Evolutionary conservation across 1,284 basidiomycete genomes (phyloP).

Genomic region (Fomitopsis schrenkii): DNA sequence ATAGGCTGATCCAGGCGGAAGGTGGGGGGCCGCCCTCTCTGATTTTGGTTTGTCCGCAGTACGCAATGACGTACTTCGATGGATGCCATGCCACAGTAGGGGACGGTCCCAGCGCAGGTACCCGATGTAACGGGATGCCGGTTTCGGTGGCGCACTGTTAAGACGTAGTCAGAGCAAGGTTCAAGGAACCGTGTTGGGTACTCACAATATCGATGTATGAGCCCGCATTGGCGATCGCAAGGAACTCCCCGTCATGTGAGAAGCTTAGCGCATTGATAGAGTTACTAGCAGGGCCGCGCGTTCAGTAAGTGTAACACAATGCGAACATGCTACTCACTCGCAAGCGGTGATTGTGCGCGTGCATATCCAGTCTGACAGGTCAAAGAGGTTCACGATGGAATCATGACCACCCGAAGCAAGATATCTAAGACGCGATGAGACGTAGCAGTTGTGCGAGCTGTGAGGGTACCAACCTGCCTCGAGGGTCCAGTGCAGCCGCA

Average conservation of each 20-base stretch:
- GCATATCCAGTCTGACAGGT: constrained; percentile 73
- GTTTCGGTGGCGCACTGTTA: constrained; percentile 72
- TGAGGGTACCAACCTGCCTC: constrained; percentile 45
- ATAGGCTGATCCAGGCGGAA: constrained; percentile 64
- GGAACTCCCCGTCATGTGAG: constrained; percentile 75
- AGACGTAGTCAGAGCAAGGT: neutral
- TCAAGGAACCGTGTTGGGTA: neutral
- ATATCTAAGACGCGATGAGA: constrained; percentile 39
- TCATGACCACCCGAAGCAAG: constrained; percentile 75
- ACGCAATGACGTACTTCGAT: constrained; percentile 70
- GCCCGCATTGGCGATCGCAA: constrained; percentile 70
- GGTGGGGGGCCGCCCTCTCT: constrained; percentile 58
- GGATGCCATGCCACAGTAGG: constrained; percentile 77
- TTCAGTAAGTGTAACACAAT: neutral
- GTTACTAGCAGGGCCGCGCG: constrained; percentile 39
- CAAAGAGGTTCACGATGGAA: constrained; percentile 77
- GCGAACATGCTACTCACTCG: constrained; percentile 52
- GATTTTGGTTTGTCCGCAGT: constrained; percentile 67
- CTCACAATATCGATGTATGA: constrained; percentile 66
- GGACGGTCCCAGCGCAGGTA: constrained; percentile 59
- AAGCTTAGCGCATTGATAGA: constrained; percentile 74
- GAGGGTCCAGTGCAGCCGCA: constrained; percentile 69
- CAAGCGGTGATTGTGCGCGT: constrained; percentile 68
- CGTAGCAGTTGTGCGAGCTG: neutral
- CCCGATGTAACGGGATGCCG: constrained; percentile 61